Base-by-base conservation (phyloP, 2,329 filamentous ascomycete genomes). In the Clonostachys chloroleuca region DNA sequence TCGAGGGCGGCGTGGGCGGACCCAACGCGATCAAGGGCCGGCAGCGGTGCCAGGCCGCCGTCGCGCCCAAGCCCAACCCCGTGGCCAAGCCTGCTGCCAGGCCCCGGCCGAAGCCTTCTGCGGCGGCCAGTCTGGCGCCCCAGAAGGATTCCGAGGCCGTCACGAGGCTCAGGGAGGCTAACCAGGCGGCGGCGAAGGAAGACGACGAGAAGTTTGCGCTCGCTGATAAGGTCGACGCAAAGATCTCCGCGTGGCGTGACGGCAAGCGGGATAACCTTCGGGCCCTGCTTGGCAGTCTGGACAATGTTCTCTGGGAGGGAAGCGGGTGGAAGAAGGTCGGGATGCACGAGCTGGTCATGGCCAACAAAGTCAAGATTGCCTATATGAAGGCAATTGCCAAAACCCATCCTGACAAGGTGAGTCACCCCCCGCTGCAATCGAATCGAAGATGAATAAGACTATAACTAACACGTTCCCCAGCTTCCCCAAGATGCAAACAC, bases 381-480 rank as follows among this genome's bases (percentile, higher is more conserved):
- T 99, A 99, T 64, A 97, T 99, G 94, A 96, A 96, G 80, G 94
- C 92, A 6, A 97, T 99, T 77, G 89, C 86, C 12, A 97, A 96
- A 77, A 94, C 94, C 56, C 94, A 99, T 77, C 94, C 94, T 51
- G 94, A 99, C 67, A 99, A 99, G 86, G 94, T 96, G 76, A 68
- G 82, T 67, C 36, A n/a, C 12, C 50, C 33, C 20, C 17, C 9
- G 30, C 24, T 44, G 18, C 44, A 34, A 18, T 24, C 49, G 45
- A 36, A 13, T 41, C 17, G 37, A 17, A 12, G 43, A 37, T 6
- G 16, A 24, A 34, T 24, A 7, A 17, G n/a, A 18, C 37, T 1
- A 12, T 35, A 13, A 14, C 47, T 59, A 49, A 45, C 24, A 45
- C 24, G 36, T 5, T 30, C 9, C 13, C 6, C 5, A 86, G 83